Evolutionary conservation across 768 basidiomycete genomes (phyloP), one percentile per base, ranked within the genome.

Genomic region (Amanita rubescens): DNA sequence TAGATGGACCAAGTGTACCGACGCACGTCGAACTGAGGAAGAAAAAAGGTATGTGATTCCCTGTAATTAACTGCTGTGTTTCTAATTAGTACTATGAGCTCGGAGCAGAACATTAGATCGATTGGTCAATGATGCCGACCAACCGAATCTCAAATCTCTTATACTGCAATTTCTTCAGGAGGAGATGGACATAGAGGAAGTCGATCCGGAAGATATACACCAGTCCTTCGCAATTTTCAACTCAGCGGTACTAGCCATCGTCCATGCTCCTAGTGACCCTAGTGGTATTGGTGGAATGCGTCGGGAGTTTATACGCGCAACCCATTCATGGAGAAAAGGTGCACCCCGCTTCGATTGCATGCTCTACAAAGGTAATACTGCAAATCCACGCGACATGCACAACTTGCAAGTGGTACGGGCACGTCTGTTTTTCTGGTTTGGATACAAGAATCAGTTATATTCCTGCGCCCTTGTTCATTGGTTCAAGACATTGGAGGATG

Each of bases 211-310:
- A n/a, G 43, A 45, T 45, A 2, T 45, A 25, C 43, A 45, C 11
- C 3, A 45, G 22, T 45, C 43, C 43, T 22, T 45, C 11, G 43
- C 46, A 15, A n/a, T 47, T 19, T 71, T 60, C 46, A 56, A 58
- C 38, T 69, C 69, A 17, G 70, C 69, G 0, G 33, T 58, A 17
- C n/a, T n/a, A n/a, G 62, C 70, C 3, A 55, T 42, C 1, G 71
- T 65, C 49, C 65, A 63, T 56, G 65, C 71, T 6, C 71, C 72
- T 17, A 74, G 72, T 60, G 63, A 73, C 35, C 49, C 57, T 19
- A 66, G 60, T 44, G 69, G 71, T 5, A 51, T 63, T 33, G 49
- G 61, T 3, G 62, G 69, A 5, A 62, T 67, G 67, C 39, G 53
- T 17, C 56, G 55, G 17, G 67, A 71, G 52, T 55, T 54, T 6